These are phyloP conservation scores for Clarireedia hainanense DNA, from an alignment of 2,329 filamentous ascomycete genomes.

Conservation along the genomic window DNA sequence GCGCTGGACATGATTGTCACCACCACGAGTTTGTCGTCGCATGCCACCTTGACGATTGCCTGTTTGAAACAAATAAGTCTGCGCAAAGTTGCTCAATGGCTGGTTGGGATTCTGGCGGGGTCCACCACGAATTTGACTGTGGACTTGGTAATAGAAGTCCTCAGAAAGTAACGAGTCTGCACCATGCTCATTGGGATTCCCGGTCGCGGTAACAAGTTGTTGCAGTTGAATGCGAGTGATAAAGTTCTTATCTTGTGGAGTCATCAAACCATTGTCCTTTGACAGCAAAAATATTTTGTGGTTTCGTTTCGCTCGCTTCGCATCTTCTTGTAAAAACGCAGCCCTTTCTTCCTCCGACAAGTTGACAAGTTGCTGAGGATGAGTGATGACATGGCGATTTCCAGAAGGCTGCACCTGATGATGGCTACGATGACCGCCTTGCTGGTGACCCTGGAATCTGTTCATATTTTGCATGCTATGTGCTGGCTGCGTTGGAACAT, in stretches of 20 bases:
- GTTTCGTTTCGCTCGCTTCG: constrained; percentile 90
- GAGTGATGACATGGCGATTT: constrained; percentile 48
- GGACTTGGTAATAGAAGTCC: constrained; percentile 98
- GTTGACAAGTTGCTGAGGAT: constrained; percentile 66
- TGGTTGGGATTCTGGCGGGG: constrained; percentile 88
- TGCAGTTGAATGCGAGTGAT: constrained; percentile 97
- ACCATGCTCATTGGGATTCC: constrained; percentile 72
- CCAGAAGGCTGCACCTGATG: constrained; percentile 31
- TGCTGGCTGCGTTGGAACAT: constrained; percentile 48
- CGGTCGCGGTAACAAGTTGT: constrained; percentile 87
- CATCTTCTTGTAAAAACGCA: constrained; percentile 81
- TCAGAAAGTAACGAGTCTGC: constrained; percentile 77
- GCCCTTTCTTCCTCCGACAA: constrained; percentile 79
- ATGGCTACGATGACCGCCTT: constrained; percentile 30
- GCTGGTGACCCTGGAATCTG: constrained; percentile 45
- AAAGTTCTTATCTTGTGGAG: constrained; percentile 98
- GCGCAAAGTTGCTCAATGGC: constrained; percentile 90
- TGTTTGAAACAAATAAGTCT: constrained; percentile 95
- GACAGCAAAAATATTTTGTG: constrained; percentile 95
- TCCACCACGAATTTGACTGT: constrained; percentile 85
- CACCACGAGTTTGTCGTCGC: constrained; percentile 69
- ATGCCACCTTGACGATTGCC: constrained; percentile 71
- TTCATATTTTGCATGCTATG: constrained; percentile 78
- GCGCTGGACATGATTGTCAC: constrained; percentile 94
- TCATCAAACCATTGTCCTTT: constrained; percentile 96